Evolutionary conservation across 495 filamentous ascomycete genomes (phyloP).

Genomic region (Parachaetomium inaequale): DNA sequence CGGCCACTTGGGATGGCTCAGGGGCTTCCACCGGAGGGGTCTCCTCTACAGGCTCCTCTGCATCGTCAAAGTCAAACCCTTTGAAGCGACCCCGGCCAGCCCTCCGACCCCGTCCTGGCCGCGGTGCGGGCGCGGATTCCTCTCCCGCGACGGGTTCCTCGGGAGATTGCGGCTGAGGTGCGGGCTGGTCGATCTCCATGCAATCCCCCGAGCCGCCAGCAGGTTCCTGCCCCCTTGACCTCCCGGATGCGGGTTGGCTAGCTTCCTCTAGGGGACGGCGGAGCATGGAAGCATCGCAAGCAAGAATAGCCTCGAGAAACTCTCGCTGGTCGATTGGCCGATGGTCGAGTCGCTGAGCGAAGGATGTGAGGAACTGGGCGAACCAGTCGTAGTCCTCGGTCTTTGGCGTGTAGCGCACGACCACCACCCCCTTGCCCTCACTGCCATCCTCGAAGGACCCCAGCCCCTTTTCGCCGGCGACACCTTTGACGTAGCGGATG

Average conservation of each 20-base stretch:
- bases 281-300: slow-evolving; percentile 65
- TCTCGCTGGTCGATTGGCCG: slow-evolving; percentile 85
- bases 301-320: slow-evolving; percentile 86
- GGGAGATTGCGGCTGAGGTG: slow-evolving; percentile 12
- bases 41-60: slow-evolving; percentile 29
- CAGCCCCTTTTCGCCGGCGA: slow-evolving; percentile 67
- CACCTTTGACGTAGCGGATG: slow-evolving; percentile 68
- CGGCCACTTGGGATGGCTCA: neutral
- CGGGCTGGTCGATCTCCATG: slow-evolving; percentile 35
- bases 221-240: slow-evolving; percentile 15
- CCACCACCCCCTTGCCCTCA: slow-evolving; percentile 66
- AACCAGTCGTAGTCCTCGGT: slow-evolving; percentile 65
- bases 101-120: slow-evolving; percentile 35
- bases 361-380: slow-evolving; percentile 58
- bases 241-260: slow-evolving; percentile 18
- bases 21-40: slow-evolving; percentile 7
- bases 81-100: slow-evolving; percentile 63
- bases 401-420: slow-evolving; percentile 71
- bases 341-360: slow-evolving; percentile 69
- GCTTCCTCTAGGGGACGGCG: slow-evolving; percentile 57
- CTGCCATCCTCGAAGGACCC: slow-evolving; percentile 59
- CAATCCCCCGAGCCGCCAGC: slow-evolving; percentile 6
- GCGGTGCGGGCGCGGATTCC: slow-evolving; percentile 20
- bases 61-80: slow-evolving; percentile 55
- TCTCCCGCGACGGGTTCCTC: slow-evolving; percentile 10